Percentiles rank a stretch among this genome's conserved stretches.
Evolutionary conservation across 768 basidiomycete species (phyloP).

Genomic region (Termitomyces eurrhizus): DNA sequence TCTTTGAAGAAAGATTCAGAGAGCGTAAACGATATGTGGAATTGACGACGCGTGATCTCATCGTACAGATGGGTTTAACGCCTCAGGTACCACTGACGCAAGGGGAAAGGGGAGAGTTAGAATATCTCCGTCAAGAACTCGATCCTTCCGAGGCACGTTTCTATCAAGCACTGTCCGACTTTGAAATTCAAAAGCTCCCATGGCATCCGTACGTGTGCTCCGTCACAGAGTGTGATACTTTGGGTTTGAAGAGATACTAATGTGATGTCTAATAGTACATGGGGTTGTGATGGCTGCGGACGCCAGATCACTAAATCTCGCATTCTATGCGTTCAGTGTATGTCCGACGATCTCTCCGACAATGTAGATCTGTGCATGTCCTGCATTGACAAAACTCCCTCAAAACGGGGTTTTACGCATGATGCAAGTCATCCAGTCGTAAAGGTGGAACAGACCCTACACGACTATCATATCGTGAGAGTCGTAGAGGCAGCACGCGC

Average conservation of each 20-base stretch:
- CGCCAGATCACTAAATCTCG: slow-evolving; percentile 28
- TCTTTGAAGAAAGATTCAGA: slow-evolving; percentile 26
- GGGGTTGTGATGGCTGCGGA: slow-evolving; percentile 31
- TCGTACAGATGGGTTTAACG: slow-evolving; percentile 26
- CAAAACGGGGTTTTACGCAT: slow-evolving; percentile 27
- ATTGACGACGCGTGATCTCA: slow-evolving; percentile 24
- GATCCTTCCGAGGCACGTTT: slow-evolving; percentile 32
- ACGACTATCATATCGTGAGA: slow-evolving; percentile 27
- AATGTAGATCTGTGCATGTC: slow-evolving; percentile 29
- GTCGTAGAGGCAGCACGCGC: slow-evolving; percentile 24
- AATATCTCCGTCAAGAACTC: slow-evolving; percentile 26
- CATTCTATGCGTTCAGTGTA: slow-evolving; percentile 29
- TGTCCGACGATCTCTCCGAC: slow-evolving; percentile 29
- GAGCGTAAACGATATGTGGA: slow-evolving; percentile 30
- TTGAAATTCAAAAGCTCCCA: slow-evolving; percentile 30
- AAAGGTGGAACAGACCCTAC: slow-evolving; percentile 28
- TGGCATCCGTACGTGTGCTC: slow-evolving; percentile 30
- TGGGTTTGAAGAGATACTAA: not conserved
- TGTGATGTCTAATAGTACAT: slow-evolving; percentile 15
- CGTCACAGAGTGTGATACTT: not conserved
- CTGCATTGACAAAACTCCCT: slow-evolving; percentile 26
- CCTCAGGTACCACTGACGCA: slow-evolving; percentile 25
- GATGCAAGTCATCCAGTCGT: slow-evolving; percentile 28
- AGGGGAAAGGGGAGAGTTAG: slow-evolving; percentile 25
- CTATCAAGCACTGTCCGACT: slow-evolving; percentile 29